These are phyloP conservation scores for Termitomyces sp. DNA, from an alignment of 768 basidiomycete genomes.

Conservation along the genomic window DNA sequence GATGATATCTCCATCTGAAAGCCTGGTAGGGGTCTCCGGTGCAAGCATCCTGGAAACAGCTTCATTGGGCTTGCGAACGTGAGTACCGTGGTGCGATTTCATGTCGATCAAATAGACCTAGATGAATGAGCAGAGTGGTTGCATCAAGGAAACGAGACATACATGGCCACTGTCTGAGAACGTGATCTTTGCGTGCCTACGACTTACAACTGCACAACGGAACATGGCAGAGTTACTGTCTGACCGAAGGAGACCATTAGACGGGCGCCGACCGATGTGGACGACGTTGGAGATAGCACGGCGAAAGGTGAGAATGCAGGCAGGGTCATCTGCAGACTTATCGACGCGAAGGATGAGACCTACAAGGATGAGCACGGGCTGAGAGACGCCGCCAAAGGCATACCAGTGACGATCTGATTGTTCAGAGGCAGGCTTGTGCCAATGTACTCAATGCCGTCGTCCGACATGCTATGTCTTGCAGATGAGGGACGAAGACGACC, in stretches of 20 bases:
- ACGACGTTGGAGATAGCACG: conserved; percentile 46
- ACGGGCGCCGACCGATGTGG: conserved; percentile 65
- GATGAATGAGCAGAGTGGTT: conserved; percentile 12
- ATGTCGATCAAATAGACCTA: conserved; percentile 71
- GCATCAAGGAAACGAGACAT: conserved; percentile 19
- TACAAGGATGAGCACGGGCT: conserved; percentile 23
- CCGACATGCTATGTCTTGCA: conserved; percentile 24
- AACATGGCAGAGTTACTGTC: conserved; percentile 52
- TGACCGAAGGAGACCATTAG: conserved; percentile 33
- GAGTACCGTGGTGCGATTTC: conserved; percentile 73
- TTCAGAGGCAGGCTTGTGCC: conserved; percentile 34
- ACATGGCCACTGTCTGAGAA: conserved; percentile 71
- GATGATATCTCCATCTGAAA: conserved; percentile 63
- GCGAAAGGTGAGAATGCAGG: conserved; percentile 46
- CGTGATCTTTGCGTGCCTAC: conserved; percentile 71
- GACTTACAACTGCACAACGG: conserved; percentile 73
- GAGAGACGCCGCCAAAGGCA: neutral
- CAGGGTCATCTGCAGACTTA: conserved; percentile 37
- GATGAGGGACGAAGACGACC: conserved; percentile 7
- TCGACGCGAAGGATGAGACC: conserved; percentile 60
- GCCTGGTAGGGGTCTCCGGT: conserved; percentile 49
- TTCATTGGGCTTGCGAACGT: conserved; percentile 52
- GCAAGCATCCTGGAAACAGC: conserved; percentile 39
- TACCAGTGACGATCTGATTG: conserved; percentile 35
- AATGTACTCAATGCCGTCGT: conserved; percentile 60